Conservation (phyloP, 2,329 filamentous ascomycete species). For the Tetracladium maxilliforme region DNA sequence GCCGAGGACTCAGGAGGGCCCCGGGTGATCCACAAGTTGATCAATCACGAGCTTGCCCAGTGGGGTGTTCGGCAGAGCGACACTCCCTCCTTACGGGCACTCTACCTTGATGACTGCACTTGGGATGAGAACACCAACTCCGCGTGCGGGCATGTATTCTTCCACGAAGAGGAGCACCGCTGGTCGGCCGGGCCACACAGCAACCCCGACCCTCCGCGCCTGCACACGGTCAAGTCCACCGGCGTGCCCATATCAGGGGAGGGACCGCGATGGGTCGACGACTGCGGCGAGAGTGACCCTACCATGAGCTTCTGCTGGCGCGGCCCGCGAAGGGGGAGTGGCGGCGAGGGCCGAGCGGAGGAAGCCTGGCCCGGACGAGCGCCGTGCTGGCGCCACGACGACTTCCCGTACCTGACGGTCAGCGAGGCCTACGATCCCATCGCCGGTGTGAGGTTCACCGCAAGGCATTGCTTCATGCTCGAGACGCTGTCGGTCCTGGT, state of each 20-base stretch:
- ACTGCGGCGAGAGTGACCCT: no score
- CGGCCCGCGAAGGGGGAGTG: no score
- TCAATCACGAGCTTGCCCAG: constrained; percentile 33
- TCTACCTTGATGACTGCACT: constrained; percentile 36
- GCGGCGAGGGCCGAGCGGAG: constrained; percentile 8
- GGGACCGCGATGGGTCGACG: constrained; percentile 34
- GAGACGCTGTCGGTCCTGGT: constrained; percentile 29
- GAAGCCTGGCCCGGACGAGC: constrained; percentile 16
- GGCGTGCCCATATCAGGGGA: constrained; percentile 37
- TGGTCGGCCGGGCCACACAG: constrained; percentile 31
- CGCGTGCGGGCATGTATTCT: constrained; percentile 37
- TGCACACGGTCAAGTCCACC: constrained; percentile 30
- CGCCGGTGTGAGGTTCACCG: constrained; percentile 28
- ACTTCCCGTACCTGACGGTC: constrained; percentile 34
- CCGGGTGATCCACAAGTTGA: constrained; percentile 30
- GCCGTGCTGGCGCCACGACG: constrained; percentile 39
- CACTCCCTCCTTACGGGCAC: constrained; percentile 29
- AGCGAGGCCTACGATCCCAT: constrained; percentile 25
- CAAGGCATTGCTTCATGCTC: constrained; percentile 29
- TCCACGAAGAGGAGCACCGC: constrained; percentile 39
- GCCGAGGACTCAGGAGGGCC: constrained; percentile 20
- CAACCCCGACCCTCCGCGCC: constrained; percentile 20
- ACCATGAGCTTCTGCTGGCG: constrained; percentile 29
- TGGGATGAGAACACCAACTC: constrained; percentile 17
- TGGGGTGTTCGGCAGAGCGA: constrained; percentile 36